Evolutionary conservation across 345 rosid genomes (phyloP).

Genomic region (Acer saccharum): DNA sequence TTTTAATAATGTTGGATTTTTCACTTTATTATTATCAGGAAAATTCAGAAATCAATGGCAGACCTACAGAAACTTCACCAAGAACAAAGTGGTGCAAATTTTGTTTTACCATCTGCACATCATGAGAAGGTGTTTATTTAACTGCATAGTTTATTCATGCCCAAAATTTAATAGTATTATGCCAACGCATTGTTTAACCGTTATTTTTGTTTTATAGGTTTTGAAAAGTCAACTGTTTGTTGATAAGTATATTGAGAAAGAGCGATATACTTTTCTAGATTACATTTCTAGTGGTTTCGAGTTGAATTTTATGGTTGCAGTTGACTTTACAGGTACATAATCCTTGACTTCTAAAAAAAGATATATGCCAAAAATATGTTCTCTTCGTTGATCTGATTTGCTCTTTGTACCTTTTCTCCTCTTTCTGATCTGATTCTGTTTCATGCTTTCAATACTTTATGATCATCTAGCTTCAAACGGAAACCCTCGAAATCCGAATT

Average conservation of each 20-base stretch:
- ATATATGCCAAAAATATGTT: background rate
- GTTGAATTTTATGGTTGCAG: constrained; percentile 88
- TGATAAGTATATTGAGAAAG: constrained; percentile 63
- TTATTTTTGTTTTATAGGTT: constrained; percentile 38
- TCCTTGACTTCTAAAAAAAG: background rate
- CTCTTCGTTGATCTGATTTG: background rate
- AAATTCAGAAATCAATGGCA: constrained; percentile 66
- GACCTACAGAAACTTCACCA: constrained; percentile 64
- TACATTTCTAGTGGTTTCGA: constrained; percentile 84
- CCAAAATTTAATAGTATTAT: background rate
- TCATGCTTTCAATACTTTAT: background rate
- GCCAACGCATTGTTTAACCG: constrained; percentile 5
- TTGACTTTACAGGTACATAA: constrained; percentile 85
- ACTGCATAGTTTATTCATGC: too few species aligned
- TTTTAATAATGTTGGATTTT: constrained; percentile 6
- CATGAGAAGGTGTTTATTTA: constrained; percentile 57
- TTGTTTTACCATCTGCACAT: constrained; percentile 38
- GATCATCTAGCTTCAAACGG: constrained; percentile 80
- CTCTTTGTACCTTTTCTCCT: background rate
- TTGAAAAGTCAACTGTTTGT: constrained; percentile 77
- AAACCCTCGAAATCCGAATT: constrained; percentile 59
- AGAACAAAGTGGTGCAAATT: constrained; percentile 51
- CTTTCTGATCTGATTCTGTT: background rate
- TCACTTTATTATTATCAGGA: constrained; percentile 40
- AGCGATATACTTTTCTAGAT: constrained; percentile 73